These are phyloP conservation scores for Microbotryum violaceum DNA, from an alignment of 1,284 basidiomycete species.

Conservation along the genomic window DNA sequence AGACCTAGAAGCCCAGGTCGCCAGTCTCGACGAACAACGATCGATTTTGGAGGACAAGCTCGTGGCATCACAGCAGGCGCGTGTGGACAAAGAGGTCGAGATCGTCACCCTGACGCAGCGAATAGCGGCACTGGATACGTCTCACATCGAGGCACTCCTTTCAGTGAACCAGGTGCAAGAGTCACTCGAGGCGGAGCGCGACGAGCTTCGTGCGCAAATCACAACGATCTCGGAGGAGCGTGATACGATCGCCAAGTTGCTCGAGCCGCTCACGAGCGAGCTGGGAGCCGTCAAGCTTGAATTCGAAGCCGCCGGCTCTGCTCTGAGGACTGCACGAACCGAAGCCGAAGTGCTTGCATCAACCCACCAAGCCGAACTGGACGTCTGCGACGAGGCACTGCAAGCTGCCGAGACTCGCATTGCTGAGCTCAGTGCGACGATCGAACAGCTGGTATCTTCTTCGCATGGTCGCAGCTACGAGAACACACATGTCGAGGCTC, in stretches of 20 bases:
- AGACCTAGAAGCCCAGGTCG: too few species aligned
- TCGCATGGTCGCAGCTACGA: neutral
- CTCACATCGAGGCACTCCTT: too few species aligned
- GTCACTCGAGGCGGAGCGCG: too few species aligned
- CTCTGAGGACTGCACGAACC: neutral
- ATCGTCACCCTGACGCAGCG: too few species aligned
- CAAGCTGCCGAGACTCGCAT: neutral
- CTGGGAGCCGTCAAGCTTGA: too few species aligned
- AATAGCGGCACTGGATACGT: too few species aligned
- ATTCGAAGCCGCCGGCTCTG: neutral
- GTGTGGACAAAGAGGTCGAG: too few species aligned
- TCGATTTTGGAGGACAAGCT: too few species aligned
- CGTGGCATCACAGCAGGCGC: too few species aligned
- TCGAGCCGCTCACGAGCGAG: neutral
- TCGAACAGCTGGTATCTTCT: neutral
- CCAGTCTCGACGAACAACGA: too few species aligned
- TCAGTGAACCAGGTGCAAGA: too few species aligned
- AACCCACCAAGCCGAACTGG: neutral
- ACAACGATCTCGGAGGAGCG: neutral
- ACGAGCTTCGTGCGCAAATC: too few species aligned
- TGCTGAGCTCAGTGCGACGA: neutral
- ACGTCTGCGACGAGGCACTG: slow-evolving; percentile 1
- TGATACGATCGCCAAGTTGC: neutral
- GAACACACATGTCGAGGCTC: neutral
- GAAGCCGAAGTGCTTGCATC: neutral